These are phyloP conservation scores for Saccharomyces hybrid DNA, from an alignment of 1,139 yeast genomes.

Conservation along the genomic window DNA sequence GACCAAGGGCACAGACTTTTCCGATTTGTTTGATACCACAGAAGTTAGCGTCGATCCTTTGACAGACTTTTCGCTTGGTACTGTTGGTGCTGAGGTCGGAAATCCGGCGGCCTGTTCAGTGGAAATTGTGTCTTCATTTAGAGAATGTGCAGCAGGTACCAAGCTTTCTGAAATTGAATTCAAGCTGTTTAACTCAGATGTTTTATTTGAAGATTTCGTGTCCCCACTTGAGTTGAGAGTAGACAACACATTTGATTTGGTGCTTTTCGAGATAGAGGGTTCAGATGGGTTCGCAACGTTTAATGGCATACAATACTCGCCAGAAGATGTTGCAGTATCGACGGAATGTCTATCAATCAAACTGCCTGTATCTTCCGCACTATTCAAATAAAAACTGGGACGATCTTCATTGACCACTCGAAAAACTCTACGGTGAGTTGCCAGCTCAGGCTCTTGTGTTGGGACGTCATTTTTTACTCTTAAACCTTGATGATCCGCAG, in stretches of 20 bases:
- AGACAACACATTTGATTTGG: background rate
- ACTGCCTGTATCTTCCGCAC: conserved; percentile 16
- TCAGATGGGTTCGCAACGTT: background rate
- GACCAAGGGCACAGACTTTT: conserved; percentile 24
- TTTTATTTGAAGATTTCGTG: background rate
- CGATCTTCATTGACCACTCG: conserved; percentile 30
- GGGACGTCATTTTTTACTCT: background rate
- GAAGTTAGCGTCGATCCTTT: conserved; percentile 6
- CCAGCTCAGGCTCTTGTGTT: background rate
- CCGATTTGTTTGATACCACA: conserved; percentile 14
- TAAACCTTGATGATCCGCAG: background rate
- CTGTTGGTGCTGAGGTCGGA: conserved; percentile 1
- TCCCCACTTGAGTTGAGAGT: background rate
- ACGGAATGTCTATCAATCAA: conserved; percentile 7
- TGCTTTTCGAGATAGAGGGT: background rate
- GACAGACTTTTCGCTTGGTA: conserved; percentile 1
- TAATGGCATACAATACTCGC: background rate
- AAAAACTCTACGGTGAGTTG: conserved; percentile 17
- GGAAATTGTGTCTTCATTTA: background rate
- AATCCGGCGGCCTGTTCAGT: background rate
- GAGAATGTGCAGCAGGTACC: background rate
- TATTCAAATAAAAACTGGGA: conserved; percentile 22
- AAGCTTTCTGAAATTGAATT: background rate
- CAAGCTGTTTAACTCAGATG: background rate
- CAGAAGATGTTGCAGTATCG: conserved; percentile 3